Evolutionary conservation across 208 protist species (phyloP).

Genomic region (Acanthamoeba divionensis): DNA sequence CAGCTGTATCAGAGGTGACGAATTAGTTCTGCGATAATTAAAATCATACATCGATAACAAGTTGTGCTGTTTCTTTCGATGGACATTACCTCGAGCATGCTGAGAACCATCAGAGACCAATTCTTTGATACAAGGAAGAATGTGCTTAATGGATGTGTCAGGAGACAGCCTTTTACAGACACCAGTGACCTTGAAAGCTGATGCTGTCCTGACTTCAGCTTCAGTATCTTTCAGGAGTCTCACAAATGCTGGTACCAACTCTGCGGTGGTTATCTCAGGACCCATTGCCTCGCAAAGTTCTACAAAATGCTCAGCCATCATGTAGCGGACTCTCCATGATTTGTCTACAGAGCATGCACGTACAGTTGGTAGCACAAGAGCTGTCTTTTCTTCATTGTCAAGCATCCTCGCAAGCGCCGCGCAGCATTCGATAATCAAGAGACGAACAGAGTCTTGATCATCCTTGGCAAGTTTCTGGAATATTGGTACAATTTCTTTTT

Average conservation of each 20-base stretch:
- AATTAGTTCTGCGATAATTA: background rate
- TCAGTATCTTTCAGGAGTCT: conserved; percentile 84
- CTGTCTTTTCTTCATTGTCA: conserved; percentile 79
- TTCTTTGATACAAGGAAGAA: conserved; percentile 79
- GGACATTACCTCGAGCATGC: conserved; percentile 78
- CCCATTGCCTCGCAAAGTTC: conserved; percentile 65
- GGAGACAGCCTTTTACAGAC: conserved; percentile 63
- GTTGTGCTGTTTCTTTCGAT: background rate
- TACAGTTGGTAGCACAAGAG: conserved; percentile 84
- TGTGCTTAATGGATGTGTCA: conserved; percentile 67
- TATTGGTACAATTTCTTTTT: conserved; percentile 86
- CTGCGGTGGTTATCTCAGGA: conserved; percentile 70
- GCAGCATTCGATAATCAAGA: conserved; percentile 91
- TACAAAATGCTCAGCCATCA: conserved; percentile 92
- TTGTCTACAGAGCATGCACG: conserved; percentile 85
- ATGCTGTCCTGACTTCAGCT: conserved; percentile 87
- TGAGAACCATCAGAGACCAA: conserved; percentile 78
- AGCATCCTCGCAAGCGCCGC: conserved; percentile 87
- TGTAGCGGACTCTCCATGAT: conserved; percentile 97
- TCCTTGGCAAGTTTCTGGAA: conserved; percentile 89
- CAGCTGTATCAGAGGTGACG: conserved; percentile 53
- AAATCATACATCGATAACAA: background rate
- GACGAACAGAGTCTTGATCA: conserved; percentile 94
- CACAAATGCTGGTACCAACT: conserved; percentile 80
- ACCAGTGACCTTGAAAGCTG: conserved; percentile 79